Conservation (phyloP, 2,329 filamentous ascomycete genomes). For the Colletotrichum tropicale region DNA sequence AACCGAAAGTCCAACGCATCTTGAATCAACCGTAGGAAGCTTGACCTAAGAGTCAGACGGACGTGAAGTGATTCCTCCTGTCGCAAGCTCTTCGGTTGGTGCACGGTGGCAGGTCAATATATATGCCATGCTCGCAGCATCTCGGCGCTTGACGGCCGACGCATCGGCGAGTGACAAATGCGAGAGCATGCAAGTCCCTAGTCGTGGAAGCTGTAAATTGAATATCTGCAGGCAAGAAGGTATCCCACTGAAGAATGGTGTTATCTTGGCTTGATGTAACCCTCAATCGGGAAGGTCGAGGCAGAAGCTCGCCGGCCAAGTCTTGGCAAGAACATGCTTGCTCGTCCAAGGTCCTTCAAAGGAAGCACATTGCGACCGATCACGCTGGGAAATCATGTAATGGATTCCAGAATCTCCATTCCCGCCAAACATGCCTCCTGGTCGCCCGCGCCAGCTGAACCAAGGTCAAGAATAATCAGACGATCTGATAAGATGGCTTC, state of each 20-base stretch:
- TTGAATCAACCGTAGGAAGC: not conserved
- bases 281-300: not conserved
- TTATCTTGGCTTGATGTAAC: not conserved
- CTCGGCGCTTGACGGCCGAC: not conserved
- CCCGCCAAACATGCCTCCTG: not conserved
- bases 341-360: not conserved
- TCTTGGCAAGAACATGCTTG: not conserved
- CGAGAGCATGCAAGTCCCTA: not conserved
- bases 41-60: not conserved
- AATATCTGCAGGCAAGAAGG: not conserved
- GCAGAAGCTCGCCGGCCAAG: not conserved
- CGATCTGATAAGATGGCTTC: not conserved
- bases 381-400: not conserved
- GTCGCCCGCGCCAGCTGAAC: not conserved
- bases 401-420: not conserved
- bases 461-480: not conserved
- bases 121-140: not conserved
- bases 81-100: accelerated
- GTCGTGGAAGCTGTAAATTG: not conserved
- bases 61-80: not conserved
- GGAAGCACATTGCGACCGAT: not conserved
- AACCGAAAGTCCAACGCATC: not conserved
- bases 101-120: not conserved
- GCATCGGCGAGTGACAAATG: too few relatives aligned
- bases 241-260: not conserved